A percentile compares a stretch with the other conserved stretches of the same genome.
Conservation (phyloP, 140 eudicot species). For the Erigeron philadelphicus region DNA sequence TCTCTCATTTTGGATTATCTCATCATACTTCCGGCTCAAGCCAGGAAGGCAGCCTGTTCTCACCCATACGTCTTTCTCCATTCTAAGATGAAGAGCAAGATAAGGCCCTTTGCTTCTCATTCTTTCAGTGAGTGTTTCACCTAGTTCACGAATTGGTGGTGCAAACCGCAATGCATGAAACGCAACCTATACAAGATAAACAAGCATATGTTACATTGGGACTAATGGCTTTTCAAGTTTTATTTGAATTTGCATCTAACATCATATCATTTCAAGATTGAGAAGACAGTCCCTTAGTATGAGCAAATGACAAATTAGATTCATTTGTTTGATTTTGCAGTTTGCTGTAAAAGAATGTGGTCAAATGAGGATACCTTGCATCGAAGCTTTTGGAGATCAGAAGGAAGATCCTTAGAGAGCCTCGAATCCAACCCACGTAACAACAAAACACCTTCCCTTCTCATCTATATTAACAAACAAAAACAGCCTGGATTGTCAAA, state of each 20-base stretch:
- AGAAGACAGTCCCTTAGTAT: background rate
- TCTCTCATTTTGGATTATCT: conserved; percentile 63
- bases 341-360: background rate
- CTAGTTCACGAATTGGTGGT: conserved; percentile 70
- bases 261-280: background rate
- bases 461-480: conserved; percentile 51
- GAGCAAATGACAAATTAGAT: background rate
- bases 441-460: conserved; percentile 78
- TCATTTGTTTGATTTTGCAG: background rate
- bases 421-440: conserved; percentile 90
- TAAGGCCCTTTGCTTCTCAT: conserved; percentile 90
- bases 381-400: conserved; percentile 95
- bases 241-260: conserved; percentile 2
- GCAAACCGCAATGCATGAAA: conserved; percentile 86
- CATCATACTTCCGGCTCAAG: conserved; percentile 53
- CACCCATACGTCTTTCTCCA: conserved; percentile 98
- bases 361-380: conserved; percentile 66
- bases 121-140: conserved; percentile 71
- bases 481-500: background rate
- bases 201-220: background rate
- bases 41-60: conserved; percentile 99
- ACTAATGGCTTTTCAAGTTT: background rate
- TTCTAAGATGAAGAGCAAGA: conserved; percentile 89
- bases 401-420: conserved; percentile 93
- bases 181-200: conserved; percentile 59